Percentiles rank a stretch among this genome's conserved stretches.
Evolutionary conservation across 345 rosid genomes (phyloP).

Genomic region (Sisymbrium irio): DNA sequence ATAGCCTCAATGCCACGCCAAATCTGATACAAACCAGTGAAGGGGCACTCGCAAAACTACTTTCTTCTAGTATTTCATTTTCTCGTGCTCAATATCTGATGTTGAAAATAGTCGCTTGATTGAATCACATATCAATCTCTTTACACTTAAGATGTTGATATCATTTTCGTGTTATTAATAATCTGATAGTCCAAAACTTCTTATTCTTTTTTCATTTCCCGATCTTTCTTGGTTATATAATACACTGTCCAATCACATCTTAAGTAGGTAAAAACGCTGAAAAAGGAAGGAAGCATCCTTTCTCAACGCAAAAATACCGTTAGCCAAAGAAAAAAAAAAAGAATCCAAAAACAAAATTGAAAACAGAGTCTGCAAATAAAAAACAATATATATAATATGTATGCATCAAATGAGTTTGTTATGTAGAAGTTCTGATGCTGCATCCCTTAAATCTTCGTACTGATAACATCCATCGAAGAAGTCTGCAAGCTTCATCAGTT

Average conservation of each 20-base stretch:
- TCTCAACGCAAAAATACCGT: constrained; percentile 24
- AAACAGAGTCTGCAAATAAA: constrained; percentile 15
- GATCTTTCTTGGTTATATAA: constrained; percentile 16
- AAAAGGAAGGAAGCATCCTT: constrained; percentile 18
- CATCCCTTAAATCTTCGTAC: constrained; percentile 70
- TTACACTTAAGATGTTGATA: neutral
- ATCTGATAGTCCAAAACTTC: constrained; percentile 13
- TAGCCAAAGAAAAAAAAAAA: constrained; percentile 13
- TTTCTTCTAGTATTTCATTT: neutral
- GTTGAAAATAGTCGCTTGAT: neutral
- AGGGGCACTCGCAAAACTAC: neutral
- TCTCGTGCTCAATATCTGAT: neutral
- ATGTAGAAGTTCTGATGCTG: constrained; percentile 45
- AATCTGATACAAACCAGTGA: no score
- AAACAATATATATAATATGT: neutral
- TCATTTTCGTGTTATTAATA: neutral
- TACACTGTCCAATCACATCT: neutral
- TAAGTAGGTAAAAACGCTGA: constrained; percentile 28
- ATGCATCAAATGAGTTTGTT: constrained; percentile 13
- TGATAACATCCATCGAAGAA: constrained; percentile 58
- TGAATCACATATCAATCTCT: constrained; percentile 3
- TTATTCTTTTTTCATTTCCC: neutral
- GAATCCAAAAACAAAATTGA: neutral
- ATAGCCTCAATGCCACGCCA: no score
- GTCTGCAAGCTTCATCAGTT: constrained; percentile 51